phyloP scores from a whole-genome alignment of 2,329 filamentous ascomycete genomes.

The Colletotrichum tabaci region DNA sequence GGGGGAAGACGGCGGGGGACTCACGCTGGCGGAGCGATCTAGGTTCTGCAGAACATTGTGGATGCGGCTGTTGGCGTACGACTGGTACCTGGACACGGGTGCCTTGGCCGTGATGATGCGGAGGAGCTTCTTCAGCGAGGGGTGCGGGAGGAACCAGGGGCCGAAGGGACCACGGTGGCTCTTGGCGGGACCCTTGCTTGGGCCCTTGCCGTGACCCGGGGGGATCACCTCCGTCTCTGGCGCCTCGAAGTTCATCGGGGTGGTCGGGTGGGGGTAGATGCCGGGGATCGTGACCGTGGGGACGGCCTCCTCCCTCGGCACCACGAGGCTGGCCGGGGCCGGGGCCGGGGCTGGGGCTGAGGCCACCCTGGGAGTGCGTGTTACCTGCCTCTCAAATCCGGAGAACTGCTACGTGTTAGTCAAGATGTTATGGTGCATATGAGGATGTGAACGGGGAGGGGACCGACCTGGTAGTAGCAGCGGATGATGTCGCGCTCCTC shows the following conservation, averaged over 20 bases:
- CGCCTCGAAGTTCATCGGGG: background rate
- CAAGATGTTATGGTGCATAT: no score
- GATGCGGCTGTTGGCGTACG: slow-evolving; percentile 36
- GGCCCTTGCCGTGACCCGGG: background rate
- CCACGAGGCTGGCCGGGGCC: background rate
- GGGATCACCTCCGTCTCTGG: background rate
- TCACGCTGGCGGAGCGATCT: background rate
- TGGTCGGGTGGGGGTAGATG: background rate
- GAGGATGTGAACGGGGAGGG: no score
- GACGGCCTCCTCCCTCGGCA: background rate
- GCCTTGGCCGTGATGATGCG: slow-evolving; percentile 27
- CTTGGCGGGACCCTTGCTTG: background rate
- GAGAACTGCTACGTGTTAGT: slow-evolving; percentile 24
- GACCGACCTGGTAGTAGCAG: slow-evolving; percentile 31
- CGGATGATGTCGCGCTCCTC: slow-evolving; percentile 28
- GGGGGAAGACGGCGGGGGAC: no score
- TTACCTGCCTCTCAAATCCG: slow-evolving; percentile 18
- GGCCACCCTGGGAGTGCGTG: background rate
- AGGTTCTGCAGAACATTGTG: slow-evolving; percentile 22
- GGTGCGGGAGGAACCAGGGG: slow-evolving; percentile 5
- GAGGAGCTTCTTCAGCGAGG: slow-evolving; percentile 33
- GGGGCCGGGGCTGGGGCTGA: background rate
- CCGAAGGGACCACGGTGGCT: background rate
- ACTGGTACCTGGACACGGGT: slow-evolving; percentile 20
- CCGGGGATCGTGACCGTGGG: no score